These are phyloP conservation scores for Beauveria asiatica DNA, from an alignment of 2,329 filamentous ascomycete genomes.

Conservation along the genomic window DNA sequence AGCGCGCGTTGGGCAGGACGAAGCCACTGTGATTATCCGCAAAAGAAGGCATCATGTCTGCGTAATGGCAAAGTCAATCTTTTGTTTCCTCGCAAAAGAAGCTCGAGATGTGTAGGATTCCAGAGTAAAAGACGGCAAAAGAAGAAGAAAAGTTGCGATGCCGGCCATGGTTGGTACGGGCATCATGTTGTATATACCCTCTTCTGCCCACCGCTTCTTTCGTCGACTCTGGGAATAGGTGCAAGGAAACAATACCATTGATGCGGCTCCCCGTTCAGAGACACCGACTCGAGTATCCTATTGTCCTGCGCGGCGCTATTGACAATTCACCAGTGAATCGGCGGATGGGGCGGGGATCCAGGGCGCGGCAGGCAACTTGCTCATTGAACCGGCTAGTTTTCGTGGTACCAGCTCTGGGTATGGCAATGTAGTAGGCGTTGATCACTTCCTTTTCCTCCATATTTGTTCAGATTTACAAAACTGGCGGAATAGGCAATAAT, in stretches of 20 bases:
- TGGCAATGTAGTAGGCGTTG: too few species aligned
- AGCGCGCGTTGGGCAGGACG: constrained; percentile 3
- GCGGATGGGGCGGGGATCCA: neutral
- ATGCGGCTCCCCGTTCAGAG: neutral
- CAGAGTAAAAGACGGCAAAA: neutral
- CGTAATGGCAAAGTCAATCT: neutral
- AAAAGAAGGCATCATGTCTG: neutral
- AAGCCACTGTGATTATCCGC: neutral
- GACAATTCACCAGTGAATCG: neutral
- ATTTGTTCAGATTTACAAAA: neutral
- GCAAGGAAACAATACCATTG: constrained; percentile 2
- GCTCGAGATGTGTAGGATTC: neutral
- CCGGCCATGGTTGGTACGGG: neutral
- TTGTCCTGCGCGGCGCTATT: constrained; percentile 2
- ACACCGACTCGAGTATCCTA: neutral
- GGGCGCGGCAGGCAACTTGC: neutral
- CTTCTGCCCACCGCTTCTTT: constrained; percentile 1
- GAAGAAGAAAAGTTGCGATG: neutral
- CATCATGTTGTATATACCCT: constrained; percentile 4
- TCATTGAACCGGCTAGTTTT: neutral
- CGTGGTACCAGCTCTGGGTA: too few species aligned
- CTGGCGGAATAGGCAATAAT: neutral
- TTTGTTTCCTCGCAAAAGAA: neutral
- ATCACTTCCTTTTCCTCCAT: neutral
- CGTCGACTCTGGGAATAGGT: neutral